Conservation (phyloP, 1,139 yeast genomes). For the Yamadazyma trypodendri region DNA sequence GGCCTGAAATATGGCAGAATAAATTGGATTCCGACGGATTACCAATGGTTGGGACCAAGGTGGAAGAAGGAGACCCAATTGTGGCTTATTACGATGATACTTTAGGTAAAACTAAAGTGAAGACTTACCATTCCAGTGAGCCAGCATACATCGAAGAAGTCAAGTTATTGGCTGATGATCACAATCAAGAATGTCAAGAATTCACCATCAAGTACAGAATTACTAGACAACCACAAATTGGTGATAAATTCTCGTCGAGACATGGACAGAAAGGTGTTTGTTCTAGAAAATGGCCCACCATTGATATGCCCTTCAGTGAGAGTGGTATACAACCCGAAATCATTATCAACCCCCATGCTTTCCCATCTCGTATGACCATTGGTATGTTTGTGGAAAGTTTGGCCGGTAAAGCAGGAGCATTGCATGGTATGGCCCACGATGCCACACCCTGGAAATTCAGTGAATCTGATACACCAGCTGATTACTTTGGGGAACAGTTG, state of each 20-base stretch:
- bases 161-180: constrained; percentile 86
- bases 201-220: constrained; percentile 88
- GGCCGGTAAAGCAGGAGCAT: constrained; percentile 98
- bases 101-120: constrained; percentile 84
- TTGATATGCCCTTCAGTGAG: constrained; percentile 97
- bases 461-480: constrained; percentile 95
- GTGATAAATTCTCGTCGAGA: constrained; percentile 97
- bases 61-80: constrained; percentile 95
- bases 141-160: constrained; percentile 96
- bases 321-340: constrained; percentile 96
- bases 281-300: constrained; percentile 95
- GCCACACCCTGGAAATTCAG: constrained; percentile 95
- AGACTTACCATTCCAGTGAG: constrained; percentile 91
- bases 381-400: constrained; percentile 99
- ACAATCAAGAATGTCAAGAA: constrained; percentile 77
- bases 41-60: constrained; percentile 83
- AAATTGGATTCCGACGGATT: constrained; percentile 90
- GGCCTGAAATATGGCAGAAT: constrained; percentile 90
- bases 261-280: constrained; percentile 99
- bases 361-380: constrained; percentile 99
- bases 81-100: constrained; percentile 92
- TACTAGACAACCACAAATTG: constrained; percentile 90
- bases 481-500: constrained; percentile 93
- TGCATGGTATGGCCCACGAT: constrained; percentile 97
- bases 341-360: constrained; percentile 97